Evolutionary conservation across 371 early-diverging fungal species (phyloP), one percentile per base, ranked within the genome.

Genomic region (Mucor velutinosus): DNA sequence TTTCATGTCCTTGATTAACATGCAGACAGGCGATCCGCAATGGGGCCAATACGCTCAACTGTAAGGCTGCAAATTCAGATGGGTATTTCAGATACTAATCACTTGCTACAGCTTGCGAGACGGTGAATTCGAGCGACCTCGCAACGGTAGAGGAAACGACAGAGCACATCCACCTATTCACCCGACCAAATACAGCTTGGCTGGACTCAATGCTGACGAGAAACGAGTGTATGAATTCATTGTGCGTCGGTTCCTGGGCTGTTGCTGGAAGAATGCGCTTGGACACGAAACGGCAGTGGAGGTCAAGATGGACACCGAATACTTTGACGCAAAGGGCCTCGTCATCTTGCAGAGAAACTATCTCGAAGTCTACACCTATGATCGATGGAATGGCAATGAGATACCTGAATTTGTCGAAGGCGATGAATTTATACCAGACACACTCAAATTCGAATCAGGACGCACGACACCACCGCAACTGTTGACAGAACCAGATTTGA

Each of bases 121-220:
- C 64, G 94, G 93, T 7, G 89, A 88, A 30, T 97, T 97, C 75
- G 72, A 81, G 66, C 62, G 72, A 58, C 99, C 99, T 1, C 84
- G 99, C 62, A 86, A 79, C 33, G 99, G 99, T 3, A 89, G 86
- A 47, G 90, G 96, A 71, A 95, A 98, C 72, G 99, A 99, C 80
- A 91, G 96, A 73, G 99, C 99, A 0, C 99, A 99, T 90, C 98
- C 98, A 8, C 99, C 99, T 1, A 99, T 99, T 70, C 99, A 99
- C 78, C 99, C 99, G 1, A 91, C 95, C 0, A 90, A 85, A 21
- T 85, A 85, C 11, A 56, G 15, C 11, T 56, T 62, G 11, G 12
- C 29, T n/a, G 86, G 79, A 17, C 79, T 99, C 32, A 73, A 73
- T 0, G 93, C 92, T 3, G 88, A 95, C 33, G 92, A 95, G 7